phyloP scores from a whole-genome alignment of 2,329 filamentous ascomycete species.

The Cladosporium velox region DNA sequence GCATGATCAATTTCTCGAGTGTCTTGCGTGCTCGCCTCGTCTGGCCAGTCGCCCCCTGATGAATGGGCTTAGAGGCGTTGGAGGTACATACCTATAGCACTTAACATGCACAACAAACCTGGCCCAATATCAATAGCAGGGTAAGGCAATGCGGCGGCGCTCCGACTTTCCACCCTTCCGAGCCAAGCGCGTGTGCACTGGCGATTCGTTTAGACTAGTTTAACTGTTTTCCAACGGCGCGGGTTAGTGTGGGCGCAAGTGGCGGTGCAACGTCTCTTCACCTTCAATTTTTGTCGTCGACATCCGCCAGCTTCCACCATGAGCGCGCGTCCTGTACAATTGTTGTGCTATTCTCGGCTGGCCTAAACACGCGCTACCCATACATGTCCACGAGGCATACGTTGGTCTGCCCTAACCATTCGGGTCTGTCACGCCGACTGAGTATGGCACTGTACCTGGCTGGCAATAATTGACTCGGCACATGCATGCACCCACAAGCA shows the following conservation, averaged over 20 bases:
- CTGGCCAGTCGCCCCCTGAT: not conserved
- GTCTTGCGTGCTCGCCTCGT: not conserved
- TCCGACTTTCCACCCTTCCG: constrained; percentile 3
- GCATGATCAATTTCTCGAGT: not conserved
- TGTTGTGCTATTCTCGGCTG: not conserved
- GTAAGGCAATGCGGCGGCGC: not conserved
- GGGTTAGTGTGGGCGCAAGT: not conserved
- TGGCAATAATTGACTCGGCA: constrained; percentile 1
- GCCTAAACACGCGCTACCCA: not conserved
- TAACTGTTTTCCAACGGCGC: not conserved
- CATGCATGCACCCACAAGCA: not conserved
- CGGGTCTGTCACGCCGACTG: not conserved
- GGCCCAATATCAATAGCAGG: not conserved
- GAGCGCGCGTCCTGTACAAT: not conserved
- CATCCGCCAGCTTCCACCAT: constrained; percentile 7
- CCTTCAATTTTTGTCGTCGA: not conserved
- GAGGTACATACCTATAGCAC: not conserved
- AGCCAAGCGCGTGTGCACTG: constrained; percentile 6
- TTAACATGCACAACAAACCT: not conserved
- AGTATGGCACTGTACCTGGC: not conserved
- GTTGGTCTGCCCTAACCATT: not conserved
- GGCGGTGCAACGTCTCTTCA: constrained; percentile 11
- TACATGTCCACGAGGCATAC: not conserved
- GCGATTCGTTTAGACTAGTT: not conserved
- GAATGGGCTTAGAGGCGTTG: not conserved